phyloP scores from a whole-genome alignment of 306 rosid species.

The Cucumis hystrix region DNA sequence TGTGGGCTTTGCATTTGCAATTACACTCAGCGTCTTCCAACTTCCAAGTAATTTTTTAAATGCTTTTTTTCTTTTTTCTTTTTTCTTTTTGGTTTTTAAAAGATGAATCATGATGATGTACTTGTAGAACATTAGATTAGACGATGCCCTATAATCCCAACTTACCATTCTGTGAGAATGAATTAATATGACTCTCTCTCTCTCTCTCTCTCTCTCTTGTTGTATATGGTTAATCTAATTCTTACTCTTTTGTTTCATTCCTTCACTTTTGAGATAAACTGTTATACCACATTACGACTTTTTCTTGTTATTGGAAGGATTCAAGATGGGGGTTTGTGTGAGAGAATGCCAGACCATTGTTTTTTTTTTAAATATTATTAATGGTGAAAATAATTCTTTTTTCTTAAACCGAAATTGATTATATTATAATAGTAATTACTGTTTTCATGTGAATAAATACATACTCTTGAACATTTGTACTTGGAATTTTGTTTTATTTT shows the following conservation, averaged over 20 bases:
- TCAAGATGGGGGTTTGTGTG: too few relatives aligned
- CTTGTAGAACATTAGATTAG: not conserved
- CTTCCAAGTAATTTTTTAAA: not conserved
- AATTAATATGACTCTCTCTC: not conserved
- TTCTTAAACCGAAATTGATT: too few relatives aligned
- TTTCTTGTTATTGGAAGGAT: too few relatives aligned
- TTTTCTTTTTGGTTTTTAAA: not conserved
- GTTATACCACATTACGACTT: too few relatives aligned
- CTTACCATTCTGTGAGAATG: not conserved
- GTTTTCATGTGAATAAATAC: too few relatives aligned
- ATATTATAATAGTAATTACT: too few relatives aligned
- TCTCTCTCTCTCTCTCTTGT: not conserved
- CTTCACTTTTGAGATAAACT: not conserved
- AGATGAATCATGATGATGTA: not conserved
- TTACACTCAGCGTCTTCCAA: not conserved
- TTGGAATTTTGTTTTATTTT: too few relatives aligned
- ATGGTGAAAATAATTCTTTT: too few relatives aligned
- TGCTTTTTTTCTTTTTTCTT: not conserved
- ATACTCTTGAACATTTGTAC: too few relatives aligned
- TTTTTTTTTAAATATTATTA: too few relatives aligned
- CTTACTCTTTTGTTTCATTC: not conserved
- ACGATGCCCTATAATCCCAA: not conserved
- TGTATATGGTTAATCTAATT: not conserved
- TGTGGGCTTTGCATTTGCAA: not conserved
- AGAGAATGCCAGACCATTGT: too few relatives aligned